Evolutionary conservation across 306 rosid genomes (phyloP).

Genomic region (Begonia peltatifolia): DNA sequence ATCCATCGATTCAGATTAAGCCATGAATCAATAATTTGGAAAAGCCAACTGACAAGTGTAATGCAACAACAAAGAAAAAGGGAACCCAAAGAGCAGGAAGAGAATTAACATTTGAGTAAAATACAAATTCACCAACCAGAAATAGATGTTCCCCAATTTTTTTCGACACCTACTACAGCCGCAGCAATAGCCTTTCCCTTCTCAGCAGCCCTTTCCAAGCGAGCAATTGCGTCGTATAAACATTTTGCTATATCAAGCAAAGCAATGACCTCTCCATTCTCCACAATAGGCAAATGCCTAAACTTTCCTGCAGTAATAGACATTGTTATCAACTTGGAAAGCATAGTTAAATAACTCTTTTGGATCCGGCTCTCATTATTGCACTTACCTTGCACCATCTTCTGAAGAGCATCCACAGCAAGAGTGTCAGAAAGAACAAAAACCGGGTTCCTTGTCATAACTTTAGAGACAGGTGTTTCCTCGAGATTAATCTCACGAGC

Average conservation of each 20-base stretch:
- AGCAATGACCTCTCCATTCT: constrained; percentile 94
- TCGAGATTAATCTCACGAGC: constrained; percentile 59
- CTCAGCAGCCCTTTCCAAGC: constrained; percentile 90
- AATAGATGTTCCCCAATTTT: constrained; percentile 59
- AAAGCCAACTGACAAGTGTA: too few species aligned
- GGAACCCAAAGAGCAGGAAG: too few species aligned
- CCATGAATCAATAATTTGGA: too few species aligned
- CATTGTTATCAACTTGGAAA: constrained; percentile 9
- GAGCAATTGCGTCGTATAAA: constrained; percentile 92
- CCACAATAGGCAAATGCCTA: constrained; percentile 95
- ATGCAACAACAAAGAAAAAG: too few species aligned
- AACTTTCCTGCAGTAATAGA: constrained; percentile 58
- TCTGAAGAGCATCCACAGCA: constrained; percentile 98
- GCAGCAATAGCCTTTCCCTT: constrained; percentile 98
- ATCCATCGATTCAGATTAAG: too few species aligned
- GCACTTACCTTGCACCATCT: constrained; percentile 95
- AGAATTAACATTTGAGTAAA: too few species aligned
- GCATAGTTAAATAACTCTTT: not conserved
- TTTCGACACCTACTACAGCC: constrained; percentile 97
- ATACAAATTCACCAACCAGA: constrained; percentile 47
- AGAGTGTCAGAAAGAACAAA: constrained; percentile 92
- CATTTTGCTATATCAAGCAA: constrained; percentile 97
- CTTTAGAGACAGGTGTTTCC: constrained; percentile 76
- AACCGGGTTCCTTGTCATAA: constrained; percentile 86
- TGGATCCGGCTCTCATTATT: constrained; percentile 1